Base-by-base conservation (phyloP, 1,139 yeast genomes). In the Waltiozyma sp. region DNA sequence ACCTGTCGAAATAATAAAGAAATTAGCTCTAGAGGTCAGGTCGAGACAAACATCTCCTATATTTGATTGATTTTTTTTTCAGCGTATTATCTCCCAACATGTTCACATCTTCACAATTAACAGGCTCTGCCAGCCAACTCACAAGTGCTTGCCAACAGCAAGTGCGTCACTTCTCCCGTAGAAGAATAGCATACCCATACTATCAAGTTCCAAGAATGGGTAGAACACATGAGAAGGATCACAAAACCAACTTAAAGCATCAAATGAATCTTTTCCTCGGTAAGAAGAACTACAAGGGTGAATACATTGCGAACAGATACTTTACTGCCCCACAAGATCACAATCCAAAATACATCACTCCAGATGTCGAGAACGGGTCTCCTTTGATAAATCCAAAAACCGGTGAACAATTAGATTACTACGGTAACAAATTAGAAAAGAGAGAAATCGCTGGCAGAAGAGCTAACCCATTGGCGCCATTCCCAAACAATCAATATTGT, bases 241-340 rank as follows among this genome's bases (percentile, higher is more conserved):
- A 69, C 52, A 68, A 67, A 45, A 63, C 75, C 13, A 62, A 60
- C 18, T 54, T 65, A 43, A 63, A 63, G 48, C 59, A 61, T 44
- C 58, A 51, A 35, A 49, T 60, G 56, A 48, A 49, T 34, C 43
- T 46, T 37, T 59, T 55, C 46, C 41, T 55, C 18, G 97, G 97
- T 3, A 94, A 94, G 34, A 75, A 70, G 59, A 87, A 87, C 62
- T 73, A 77, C 60, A 79, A 84, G 58, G 96, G 96, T 28, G 89
- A 87, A 54, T 85, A 86, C 64, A 69, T 70, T 51, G 65, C 77
- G 56, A 89, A 88, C 69, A 85, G 80, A 59, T 84, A 85, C 63
- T 80, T 74, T 55, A 70, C 73, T 51, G 81, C 93, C 14, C 81
- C 89, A 15, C 80, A 74, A 51, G 67, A 83, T 57, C 87, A 86